phyloP scores from a whole-genome alignment of 352 stramenopile species.

The Pythium chondricola region DNA sequence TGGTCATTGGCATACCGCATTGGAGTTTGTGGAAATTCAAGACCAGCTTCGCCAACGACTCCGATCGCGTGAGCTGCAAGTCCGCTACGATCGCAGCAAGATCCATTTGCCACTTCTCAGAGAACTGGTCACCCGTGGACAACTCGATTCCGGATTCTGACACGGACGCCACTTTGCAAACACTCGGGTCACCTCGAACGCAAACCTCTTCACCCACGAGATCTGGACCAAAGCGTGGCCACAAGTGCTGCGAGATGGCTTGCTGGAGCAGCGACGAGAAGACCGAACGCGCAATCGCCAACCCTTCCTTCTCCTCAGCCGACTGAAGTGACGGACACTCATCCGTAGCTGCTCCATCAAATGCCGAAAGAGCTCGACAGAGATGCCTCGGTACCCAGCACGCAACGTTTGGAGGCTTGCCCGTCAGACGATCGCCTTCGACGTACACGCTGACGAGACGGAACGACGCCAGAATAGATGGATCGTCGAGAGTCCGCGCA shows the following conservation, averaged over 20 bases:
- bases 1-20: background rate
- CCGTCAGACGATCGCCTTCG: conserved; percentile 11
- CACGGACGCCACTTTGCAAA: no score
- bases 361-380: conserved; percentile 39
- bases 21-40: background rate
- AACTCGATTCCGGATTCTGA: no score
- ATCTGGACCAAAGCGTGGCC: background rate
- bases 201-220: background rate
- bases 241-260: background rate
- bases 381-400: conserved; percentile 77
- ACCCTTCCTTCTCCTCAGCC: background rate
- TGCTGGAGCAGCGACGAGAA: conserved; percentile 8
- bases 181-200: no score
- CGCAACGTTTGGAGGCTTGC: conserved; percentile 43
- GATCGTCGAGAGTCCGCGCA: conserved; percentile 28
- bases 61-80: background rate
- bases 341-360: background rate
- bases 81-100: background rate
- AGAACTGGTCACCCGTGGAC: no score
- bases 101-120: background rate
- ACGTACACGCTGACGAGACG: conserved; percentile 62
- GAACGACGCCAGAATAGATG: conserved; percentile 26
- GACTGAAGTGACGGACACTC: background rate
- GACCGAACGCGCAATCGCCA: no score
- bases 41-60: background rate